Evolutionary conservation across 768 basidiomycete species (phyloP).

Genomic region (Cyathus striatus): DNA sequence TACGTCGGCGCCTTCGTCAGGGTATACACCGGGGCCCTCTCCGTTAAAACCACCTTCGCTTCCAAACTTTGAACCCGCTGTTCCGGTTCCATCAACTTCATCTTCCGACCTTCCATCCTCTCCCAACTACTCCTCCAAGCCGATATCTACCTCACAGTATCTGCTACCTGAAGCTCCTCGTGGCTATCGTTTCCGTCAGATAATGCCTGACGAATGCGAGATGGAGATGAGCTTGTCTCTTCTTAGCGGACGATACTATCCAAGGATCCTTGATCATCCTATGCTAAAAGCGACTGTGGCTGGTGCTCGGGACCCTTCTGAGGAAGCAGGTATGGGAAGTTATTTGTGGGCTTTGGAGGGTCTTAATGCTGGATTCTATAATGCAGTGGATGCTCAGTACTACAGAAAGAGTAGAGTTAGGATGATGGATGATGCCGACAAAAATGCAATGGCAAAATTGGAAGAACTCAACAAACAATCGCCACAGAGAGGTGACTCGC

Average conservation of each 20-base stretch:
- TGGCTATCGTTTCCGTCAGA: conserved; percentile 66
- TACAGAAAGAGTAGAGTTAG: conserved; percentile 45
- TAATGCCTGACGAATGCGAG: conserved; percentile 58
- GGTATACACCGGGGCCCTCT: conserved; percentile 12
- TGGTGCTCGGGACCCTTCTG: conserved; percentile 25
- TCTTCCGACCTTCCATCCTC: not conserved
- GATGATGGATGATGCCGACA: conserved; percentile 65
- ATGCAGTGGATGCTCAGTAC: conserved; percentile 62
- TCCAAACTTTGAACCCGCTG: conserved; percentile 20
- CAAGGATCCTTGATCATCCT: conserved; percentile 62
- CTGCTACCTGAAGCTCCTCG: conserved; percentile 58
- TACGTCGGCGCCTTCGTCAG: not conserved
- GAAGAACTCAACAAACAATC: conserved; percentile 26
- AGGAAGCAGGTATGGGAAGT: conserved; percentile 33
- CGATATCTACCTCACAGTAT: conserved; percentile 12
- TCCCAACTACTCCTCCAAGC: conserved; percentile 3
- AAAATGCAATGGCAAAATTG: conserved; percentile 37
- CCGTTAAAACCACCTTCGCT: conserved; percentile 23
- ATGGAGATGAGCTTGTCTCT: conserved; percentile 63
- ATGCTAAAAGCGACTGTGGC: conserved; percentile 39
- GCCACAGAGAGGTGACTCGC: conserved; percentile 21
- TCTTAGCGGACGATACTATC: conserved; percentile 80
- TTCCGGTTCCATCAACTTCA: conserved; percentile 1
- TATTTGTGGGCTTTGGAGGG: conserved; percentile 74
- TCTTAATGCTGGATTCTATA: conserved; percentile 58